Conservation (phyloP, 345 rosid genomes). For the Balakata baccata region DNA sequence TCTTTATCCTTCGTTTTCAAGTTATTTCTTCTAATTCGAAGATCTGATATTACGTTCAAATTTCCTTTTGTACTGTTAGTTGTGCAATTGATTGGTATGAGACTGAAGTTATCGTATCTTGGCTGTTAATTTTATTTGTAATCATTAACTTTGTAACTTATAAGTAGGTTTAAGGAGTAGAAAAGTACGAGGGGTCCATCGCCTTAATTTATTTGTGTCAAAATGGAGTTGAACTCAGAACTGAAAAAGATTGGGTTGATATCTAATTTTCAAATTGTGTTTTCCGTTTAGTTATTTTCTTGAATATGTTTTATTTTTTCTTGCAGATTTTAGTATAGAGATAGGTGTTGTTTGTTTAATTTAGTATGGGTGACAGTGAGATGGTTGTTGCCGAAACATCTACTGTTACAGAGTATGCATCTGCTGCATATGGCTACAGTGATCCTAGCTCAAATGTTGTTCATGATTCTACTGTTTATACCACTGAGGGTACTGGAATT, state of each 20-base stretch:
- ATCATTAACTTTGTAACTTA: too few species aligned
- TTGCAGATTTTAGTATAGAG: slow-evolving; percentile 29
- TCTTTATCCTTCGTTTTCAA: background rate
- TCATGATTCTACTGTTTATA: slow-evolving; percentile 22
- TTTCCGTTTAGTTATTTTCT: background rate
- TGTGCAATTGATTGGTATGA: background rate
- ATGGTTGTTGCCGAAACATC: slow-evolving; percentile 49
- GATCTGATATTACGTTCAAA: background rate
- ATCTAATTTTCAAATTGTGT: background rate
- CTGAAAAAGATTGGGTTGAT: background rate
- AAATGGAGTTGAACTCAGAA: background rate
- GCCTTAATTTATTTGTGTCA: background rate
- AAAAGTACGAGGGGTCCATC: too few species aligned
- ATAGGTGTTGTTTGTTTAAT: slow-evolving; percentile 10
- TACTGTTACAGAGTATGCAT: slow-evolving; percentile 32
- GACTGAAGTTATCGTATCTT: background rate
- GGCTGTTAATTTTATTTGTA: background rate
- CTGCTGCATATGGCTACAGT: slow-evolving; percentile 34
- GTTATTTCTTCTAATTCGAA: background rate
- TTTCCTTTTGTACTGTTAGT: background rate
- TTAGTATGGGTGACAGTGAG: slow-evolving; percentile 66
- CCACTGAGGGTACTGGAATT: slow-evolving; percentile 36
- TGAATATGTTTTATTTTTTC: slow-evolving; percentile 1
- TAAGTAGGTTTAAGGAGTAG: too few species aligned
- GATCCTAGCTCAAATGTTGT: slow-evolving; percentile 22